phyloP scores from a whole-genome alignment of 2,329 filamentous ascomycete species.

The Pseudogymnoascus sp. region DNA sequence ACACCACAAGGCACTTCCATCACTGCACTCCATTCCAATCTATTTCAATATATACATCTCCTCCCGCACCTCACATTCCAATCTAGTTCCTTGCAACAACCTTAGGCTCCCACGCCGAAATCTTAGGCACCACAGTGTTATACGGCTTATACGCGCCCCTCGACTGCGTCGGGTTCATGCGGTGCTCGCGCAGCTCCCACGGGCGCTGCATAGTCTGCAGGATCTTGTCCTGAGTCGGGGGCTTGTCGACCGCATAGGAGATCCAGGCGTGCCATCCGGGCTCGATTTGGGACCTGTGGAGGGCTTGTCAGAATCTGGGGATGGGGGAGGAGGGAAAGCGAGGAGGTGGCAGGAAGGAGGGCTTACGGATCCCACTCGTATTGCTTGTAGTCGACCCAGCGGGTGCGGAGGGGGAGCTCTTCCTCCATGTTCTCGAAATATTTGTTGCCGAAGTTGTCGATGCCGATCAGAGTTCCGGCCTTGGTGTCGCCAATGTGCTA shows the following conservation, averaged over 20 bases:
- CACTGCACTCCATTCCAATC: neutral
- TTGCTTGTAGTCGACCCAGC: constrained; percentile 96
- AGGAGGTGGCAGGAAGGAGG: neutral
- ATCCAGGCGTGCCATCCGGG: constrained; percentile 99
- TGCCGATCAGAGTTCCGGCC: constrained; percentile 74
- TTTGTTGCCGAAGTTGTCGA: constrained; percentile 92
- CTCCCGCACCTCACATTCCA: neutral
- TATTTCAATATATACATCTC: constrained; percentile 24
- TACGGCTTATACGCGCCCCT: constrained; percentile 85
- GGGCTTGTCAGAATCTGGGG: neutral
- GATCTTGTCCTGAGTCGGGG: constrained; percentile 69
- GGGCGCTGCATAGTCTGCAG: constrained; percentile 57
- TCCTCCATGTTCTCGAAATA: constrained; percentile 88
- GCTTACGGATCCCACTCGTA: constrained; percentile 71
- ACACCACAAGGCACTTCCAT: neutral
- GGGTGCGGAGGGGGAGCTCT: constrained; percentile 87
- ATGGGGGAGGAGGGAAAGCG: neutral
- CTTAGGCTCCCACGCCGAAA: constrained; percentile 44
- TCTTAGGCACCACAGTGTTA: constrained; percentile 43
- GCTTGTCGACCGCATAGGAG: constrained; percentile 82
- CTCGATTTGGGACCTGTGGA: constrained; percentile 69
- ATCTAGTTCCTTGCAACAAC: constrained; percentile 24
- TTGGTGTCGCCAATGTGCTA: constrained; percentile 78
- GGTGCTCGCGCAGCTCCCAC: constrained; percentile 68
- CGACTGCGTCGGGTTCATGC: constrained; percentile 67